These are phyloP conservation scores for Scleroderma citrinum DNA, from an alignment of 768 basidiomycete species.

Conservation along the genomic window DNA sequence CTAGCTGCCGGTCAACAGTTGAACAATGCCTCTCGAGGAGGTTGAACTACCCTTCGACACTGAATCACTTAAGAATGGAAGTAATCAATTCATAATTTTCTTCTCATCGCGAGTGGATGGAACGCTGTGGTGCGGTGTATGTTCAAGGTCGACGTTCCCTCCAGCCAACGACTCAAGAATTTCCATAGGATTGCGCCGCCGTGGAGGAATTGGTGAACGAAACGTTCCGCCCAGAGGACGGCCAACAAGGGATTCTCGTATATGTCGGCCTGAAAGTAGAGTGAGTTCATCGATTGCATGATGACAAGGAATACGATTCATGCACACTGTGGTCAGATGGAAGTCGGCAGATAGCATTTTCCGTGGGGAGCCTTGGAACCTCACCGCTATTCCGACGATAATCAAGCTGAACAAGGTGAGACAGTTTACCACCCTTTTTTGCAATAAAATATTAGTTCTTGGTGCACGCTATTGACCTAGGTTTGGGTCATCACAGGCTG, in stretches of 20 bases:
- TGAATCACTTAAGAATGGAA: conserved; percentile 5
- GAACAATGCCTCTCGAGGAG: conserved; percentile 50
- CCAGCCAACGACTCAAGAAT: conserved; percentile 3
- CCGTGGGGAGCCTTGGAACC: conserved; percentile 57
- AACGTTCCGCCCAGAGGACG: conserved; percentile 40
- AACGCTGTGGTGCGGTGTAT: conserved; percentile 66
- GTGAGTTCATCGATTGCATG: conserved; percentile 36
- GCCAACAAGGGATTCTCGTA: conserved; percentile 52
- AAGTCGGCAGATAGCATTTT: conserved; percentile 52
- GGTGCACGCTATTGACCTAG: conserved; percentile 2
- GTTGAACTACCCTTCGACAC: conserved; percentile 14
- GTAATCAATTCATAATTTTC: conserved; percentile 55
- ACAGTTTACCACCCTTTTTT: conserved; percentile 3
- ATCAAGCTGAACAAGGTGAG: conserved; percentile 54
- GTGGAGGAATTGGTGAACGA: conserved; percentile 52
- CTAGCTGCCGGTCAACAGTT: background rate
- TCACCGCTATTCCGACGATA: conserved; percentile 60
- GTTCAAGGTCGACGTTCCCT: conserved; percentile 6
- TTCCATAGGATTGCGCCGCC: conserved; percentile 54
- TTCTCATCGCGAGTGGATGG: conserved; percentile 63
- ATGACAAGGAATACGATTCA: background rate
- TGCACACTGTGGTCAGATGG: conserved; percentile 46
- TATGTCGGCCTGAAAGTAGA: conserved; percentile 62
- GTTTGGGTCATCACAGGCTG: conserved; percentile 27
- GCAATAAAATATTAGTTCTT: too few relatives aligned